Percentiles rank a stretch among this genome's conserved stretches.
These are phyloP conservation scores for Insectozyma bohioensis DNA, from an alignment of 1,139 yeast genomes.

Conservation along the genomic window DNA sequence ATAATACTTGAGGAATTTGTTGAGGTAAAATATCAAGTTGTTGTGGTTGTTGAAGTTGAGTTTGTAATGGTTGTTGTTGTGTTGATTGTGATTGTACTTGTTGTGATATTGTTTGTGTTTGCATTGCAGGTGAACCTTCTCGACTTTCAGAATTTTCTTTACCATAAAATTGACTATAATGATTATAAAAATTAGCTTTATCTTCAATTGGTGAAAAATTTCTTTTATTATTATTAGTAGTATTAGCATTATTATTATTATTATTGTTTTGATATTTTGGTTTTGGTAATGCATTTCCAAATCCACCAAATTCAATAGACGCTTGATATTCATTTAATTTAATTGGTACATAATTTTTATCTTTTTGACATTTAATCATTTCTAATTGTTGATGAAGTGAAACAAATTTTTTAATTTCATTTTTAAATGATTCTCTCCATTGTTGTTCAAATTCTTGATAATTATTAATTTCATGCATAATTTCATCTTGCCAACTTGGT, in stretches of 20 bases:
- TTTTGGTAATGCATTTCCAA: conserved; percentile 35
- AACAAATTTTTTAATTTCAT: conserved; percentile 34
- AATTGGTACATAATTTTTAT: conserved; percentile 33
- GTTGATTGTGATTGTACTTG: conserved; percentile 3
- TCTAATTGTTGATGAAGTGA: conserved; percentile 33
- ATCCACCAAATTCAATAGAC: conserved; percentile 44
- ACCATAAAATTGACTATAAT: conserved; percentile 27
- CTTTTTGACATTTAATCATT: conserved; percentile 25
- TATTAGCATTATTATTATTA: not conserved
- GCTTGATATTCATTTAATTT: conserved; percentile 40
- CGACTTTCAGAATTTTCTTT: conserved; percentile 14
- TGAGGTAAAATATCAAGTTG: conserved; percentile 5
- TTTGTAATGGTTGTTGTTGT: conserved; percentile 3
- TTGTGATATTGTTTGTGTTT: conserved; percentile 2
- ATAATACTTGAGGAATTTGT: conserved; percentile 4
- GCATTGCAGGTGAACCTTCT: conserved; percentile 7
- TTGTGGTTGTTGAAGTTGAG: conserved; percentile 5
- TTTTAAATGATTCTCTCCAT: conserved; percentile 34
- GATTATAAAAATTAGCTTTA: conserved; percentile 18
- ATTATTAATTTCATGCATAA: conserved; percentile 29
- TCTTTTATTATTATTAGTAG: conserved; percentile 10
- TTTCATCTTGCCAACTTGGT: conserved; percentile 39
- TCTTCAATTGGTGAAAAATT: conserved; percentile 18
- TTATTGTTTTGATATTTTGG: conserved; percentile 11
- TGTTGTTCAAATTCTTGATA: conserved; percentile 31